A percentile compares a stretch with the other conserved stretches of the same genome.
Conservation (phyloP, 2,329 filamentous ascomycete genomes). For the Aspergillus pseudoterreus region DNA sequence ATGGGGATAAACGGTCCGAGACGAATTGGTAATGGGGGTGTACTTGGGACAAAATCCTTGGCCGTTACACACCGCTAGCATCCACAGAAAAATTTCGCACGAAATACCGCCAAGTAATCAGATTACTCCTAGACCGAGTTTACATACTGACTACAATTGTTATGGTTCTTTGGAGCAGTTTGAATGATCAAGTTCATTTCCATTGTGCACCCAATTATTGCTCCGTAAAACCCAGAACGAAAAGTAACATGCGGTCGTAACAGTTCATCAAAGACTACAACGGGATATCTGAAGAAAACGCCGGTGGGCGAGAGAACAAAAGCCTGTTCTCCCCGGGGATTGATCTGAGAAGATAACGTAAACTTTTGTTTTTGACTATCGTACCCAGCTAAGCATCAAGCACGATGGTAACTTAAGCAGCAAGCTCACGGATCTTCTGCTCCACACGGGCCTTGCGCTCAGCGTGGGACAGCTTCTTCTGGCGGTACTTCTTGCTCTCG, state of each 20-base stretch:
- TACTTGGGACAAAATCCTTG: not conserved
- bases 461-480: constrained; percentile 72
- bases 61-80: not conserved
- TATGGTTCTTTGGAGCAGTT: constrained; percentile 21
- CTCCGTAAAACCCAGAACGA: constrained; percentile 25
- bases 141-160: constrained; percentile 7
- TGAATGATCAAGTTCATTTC: constrained; percentile 12
- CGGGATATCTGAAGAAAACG: constrained; percentile 26
- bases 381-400: constrained; percentile 20
- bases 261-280: constrained; percentile 18
- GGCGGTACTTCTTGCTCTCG: constrained; percentile 86
- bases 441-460: constrained; percentile 81
- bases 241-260: constrained; percentile 21
- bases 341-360: constrained; percentile 17
- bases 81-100: not conserved
- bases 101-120: not conserved
- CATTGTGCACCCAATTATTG: constrained; percentile 19
- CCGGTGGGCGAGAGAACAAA: constrained; percentile 15
- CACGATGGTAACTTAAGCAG: constrained; percentile 35
- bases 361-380: constrained; percentile 24
- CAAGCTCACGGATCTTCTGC: constrained; percentile 83
- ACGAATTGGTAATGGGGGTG: not conserved
- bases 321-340: constrained; percentile 24
- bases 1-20: not conserved
- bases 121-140: not conserved